A percentile compares a stretch with the other conserved stretches of the same genome.
Evolutionary conservation across 257 asterid species (phyloP).

Genomic region (Schizonepeta tenuifolia): DNA sequence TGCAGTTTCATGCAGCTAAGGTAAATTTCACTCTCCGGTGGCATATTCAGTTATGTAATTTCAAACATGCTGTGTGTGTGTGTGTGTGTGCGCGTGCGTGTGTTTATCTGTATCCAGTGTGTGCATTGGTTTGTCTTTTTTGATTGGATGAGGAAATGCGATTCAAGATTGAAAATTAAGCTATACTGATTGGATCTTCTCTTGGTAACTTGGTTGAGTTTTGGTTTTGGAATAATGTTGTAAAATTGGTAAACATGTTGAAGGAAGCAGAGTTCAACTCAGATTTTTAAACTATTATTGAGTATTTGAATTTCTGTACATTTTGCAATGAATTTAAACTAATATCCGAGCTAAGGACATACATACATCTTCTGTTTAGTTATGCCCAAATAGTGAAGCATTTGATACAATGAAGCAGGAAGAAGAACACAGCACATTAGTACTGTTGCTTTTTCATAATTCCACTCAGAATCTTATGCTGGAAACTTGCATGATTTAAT

Average conservation of each 20-base stretch:
- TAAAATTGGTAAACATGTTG: neutral
- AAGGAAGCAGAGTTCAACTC: conserved; percentile 14
- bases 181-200: conserved; percentile 20
- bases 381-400: neutral
- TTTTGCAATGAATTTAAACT: conserved; percentile 14
- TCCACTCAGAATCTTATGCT: neutral
- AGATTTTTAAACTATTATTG: conserved; percentile 8
- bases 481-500: neutral
- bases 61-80: conserved; percentile 7
- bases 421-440: conserved; percentile 10
- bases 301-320: neutral
- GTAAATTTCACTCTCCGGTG: conserved; percentile 40
- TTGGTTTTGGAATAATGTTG: conserved; percentile 11
- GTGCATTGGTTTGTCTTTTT: neutral
- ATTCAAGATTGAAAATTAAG: conserved; percentile 18
- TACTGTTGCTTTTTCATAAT: neutral
- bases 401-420: conserved; percentile 8
- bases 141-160: conserved; percentile 30
- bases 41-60: neutral
- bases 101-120: conserved; percentile 8
- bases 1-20: conserved; percentile 98
- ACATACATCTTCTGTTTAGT: neutral
- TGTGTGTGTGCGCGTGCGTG: conserved; percentile 11
- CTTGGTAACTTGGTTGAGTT: conserved; percentile 3
- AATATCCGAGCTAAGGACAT: neutral